A percentile compares a stretch with the other conserved stretches of the same genome.
phyloP scores from a whole-genome alignment of 306 rosid genomes.

The Oxytropis ochrocephala region DNA sequence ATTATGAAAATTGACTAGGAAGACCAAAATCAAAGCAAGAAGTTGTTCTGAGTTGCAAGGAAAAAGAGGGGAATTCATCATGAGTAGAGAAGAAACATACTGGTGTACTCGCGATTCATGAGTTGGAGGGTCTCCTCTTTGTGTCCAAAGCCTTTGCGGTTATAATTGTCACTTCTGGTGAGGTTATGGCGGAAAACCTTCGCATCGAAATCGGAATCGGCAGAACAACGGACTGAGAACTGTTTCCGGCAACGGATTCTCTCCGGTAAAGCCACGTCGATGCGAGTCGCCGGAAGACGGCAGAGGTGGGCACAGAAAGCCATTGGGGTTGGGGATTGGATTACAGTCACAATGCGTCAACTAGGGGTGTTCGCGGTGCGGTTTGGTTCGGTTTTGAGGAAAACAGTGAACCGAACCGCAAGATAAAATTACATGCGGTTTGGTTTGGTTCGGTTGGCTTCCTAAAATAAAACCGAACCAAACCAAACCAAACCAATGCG shows the following conservation, averaged over 20 bases:
- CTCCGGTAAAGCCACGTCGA: constrained; percentile 37
- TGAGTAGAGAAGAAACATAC: constrained; percentile 23
- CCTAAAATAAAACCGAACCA: no score
- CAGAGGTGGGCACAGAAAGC: constrained; percentile 57
- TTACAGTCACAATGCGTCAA: not conserved
- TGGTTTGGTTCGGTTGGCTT: no score
- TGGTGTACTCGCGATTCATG: constrained; percentile 86
- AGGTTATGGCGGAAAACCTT: constrained; percentile 83
- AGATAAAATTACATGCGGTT: no score
- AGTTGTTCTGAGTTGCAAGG: not conserved
- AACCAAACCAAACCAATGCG: no score
- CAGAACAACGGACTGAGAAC: constrained; percentile 52
- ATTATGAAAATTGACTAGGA: not conserved
- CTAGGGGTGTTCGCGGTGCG: no score
- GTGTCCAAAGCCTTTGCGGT: constrained; percentile 80
- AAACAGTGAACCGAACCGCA: no score
- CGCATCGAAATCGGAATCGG: constrained; percentile 67
- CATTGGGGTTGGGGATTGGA: constrained; percentile 37
- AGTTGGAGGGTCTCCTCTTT: constrained; percentile 82
- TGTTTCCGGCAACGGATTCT: constrained; percentile 39
- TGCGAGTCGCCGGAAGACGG: constrained; percentile 43
- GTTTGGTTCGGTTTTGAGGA: no score
- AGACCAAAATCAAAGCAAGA: not conserved
- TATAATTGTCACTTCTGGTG: constrained; percentile 81
- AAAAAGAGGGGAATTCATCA: not conserved